Percentiles rank a stretch among this genome's conserved stretches.
phyloP scores from a whole-genome alignment of 768 basidiomycete species.

The Scleroderma citrinum region DNA sequence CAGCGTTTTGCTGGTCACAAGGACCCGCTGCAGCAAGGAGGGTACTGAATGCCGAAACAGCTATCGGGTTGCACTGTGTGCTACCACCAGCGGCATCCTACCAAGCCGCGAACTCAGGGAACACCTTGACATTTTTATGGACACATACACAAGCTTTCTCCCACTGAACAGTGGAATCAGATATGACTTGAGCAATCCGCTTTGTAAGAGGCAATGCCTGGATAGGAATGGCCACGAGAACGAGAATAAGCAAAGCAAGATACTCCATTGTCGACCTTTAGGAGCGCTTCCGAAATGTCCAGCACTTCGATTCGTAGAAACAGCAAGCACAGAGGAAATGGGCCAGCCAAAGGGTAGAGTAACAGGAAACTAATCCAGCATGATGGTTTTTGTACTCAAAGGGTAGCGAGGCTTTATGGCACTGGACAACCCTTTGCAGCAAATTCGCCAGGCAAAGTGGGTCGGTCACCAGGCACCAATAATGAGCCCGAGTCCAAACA shows the following conservation, averaged over 20 bases:
- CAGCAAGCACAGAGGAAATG: too few relatives aligned
- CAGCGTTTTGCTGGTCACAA: constrained; percentile 53
- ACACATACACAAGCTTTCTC: constrained; percentile 42
- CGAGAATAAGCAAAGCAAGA: constrained; percentile 15
- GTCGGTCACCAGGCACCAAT: too few relatives aligned
- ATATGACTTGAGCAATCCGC: constrained; percentile 43
- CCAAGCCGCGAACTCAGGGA: background rate
- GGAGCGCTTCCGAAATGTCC: too few relatives aligned
- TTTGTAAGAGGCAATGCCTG: constrained; percentile 35
- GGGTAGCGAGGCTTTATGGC: too few relatives aligned
- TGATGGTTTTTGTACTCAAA: too few relatives aligned
- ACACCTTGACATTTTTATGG: background rate
- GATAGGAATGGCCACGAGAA: constrained; percentile 30
- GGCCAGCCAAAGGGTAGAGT: too few relatives aligned
- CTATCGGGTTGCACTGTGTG: constrained; percentile 49
- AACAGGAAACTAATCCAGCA: too few relatives aligned
- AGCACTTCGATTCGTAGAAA: background rate
- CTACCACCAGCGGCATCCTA: constrained; percentile 53
- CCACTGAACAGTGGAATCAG: constrained; percentile 37
- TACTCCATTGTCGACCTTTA: constrained; percentile 3
- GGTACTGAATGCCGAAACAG: constrained; percentile 49
- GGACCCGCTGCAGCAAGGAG: constrained; percentile 52
- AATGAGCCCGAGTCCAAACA: too few relatives aligned
- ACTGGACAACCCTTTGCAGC: too few relatives aligned
- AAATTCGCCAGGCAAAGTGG: too few relatives aligned